Evolutionary conservation across 352 stramenopile genomes (phyloP).

Genomic region (Globisporangium splendens): DNA sequence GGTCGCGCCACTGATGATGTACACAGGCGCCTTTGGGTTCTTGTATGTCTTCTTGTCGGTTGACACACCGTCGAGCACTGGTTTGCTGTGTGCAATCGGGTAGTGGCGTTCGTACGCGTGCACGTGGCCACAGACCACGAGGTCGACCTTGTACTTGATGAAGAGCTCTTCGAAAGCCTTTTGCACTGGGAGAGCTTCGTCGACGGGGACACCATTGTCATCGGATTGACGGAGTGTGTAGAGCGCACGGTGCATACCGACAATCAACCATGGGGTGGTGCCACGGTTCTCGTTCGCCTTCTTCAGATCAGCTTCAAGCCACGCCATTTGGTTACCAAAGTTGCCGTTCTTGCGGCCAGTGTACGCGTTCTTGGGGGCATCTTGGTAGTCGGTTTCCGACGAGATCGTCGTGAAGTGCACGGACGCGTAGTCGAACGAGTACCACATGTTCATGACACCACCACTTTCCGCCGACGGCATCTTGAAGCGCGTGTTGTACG

Average conservation of each 20-base stretch:
- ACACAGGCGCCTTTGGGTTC: conserved; percentile 56
- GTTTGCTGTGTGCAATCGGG: conserved; percentile 39
- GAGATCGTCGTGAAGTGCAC: conserved; percentile 85
- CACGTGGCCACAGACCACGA: conserved; percentile 81
- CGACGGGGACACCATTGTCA: conserved; percentile 15
- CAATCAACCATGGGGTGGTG: conserved; percentile 45
- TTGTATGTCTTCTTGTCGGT: conserved; percentile 47
- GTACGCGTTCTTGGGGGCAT: conserved; percentile 35
- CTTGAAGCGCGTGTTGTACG: conserved; percentile 82
- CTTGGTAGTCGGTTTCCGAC: conserved; percentile 64
- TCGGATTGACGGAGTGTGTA: conserved; percentile 24
- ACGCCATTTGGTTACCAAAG: conserved; percentile 49
- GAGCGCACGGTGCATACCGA: conserved; percentile 45
- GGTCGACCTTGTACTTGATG: conserved; percentile 82
- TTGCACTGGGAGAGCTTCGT: conserved; percentile 33
- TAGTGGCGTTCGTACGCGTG: conserved; percentile 84
- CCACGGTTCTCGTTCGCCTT: conserved; percentile 38
- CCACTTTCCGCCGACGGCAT: conserved; percentile 75
- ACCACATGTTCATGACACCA: conserved; percentile 79
- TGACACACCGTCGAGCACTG: conserved; percentile 47
- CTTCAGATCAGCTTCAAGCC: conserved; percentile 47
- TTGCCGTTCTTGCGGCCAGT: conserved; percentile 26
- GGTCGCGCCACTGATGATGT: conserved; percentile 58
- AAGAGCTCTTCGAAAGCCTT: conserved; percentile 79
- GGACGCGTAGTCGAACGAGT: conserved; percentile 82